A percentile compares a stretch with the other conserved stretches of the same genome.
phyloP scores from a whole-genome alignment of 169 alveolate species.

The Sarcocystis neurona region DNA sequence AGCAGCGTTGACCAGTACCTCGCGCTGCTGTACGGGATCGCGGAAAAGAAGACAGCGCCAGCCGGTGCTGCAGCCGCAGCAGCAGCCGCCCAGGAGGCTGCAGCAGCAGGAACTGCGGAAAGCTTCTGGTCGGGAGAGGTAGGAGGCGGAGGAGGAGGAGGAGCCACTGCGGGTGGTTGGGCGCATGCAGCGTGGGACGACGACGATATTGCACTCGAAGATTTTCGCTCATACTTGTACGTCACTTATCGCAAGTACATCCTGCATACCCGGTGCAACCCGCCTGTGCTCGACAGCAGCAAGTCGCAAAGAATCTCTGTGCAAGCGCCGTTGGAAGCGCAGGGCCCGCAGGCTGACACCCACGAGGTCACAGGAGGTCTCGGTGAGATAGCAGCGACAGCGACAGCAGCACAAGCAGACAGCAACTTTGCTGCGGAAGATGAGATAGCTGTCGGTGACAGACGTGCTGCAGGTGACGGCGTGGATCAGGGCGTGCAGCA shows the following conservation, averaged over 20 bases:
- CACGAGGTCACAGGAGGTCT: too few relatives aligned
- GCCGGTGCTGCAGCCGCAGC: conserved; percentile 22
- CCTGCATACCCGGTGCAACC: too few relatives aligned
- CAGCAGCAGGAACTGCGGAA: conserved; percentile 2
- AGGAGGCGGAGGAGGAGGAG: conserved; percentile 23
- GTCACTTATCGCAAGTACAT: neutral
- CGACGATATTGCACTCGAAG: conserved; percentile 21
- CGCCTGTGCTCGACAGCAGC: too few relatives aligned
- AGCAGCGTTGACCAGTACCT: too few relatives aligned
- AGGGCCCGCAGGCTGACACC: too few relatives aligned
- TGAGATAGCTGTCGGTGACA: neutral
- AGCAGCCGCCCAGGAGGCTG: conserved; percentile 36
- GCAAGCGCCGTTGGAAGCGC: too few relatives aligned
- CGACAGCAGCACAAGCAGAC: too few relatives aligned
- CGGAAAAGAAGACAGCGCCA: too few relatives aligned
- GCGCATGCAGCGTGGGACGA: neutral
- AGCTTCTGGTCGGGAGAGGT: conserved; percentile 36
- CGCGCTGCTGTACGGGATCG: too few relatives aligned
- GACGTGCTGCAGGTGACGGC: neutral
- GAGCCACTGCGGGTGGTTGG: neutral
- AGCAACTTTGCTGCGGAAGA: too few relatives aligned
- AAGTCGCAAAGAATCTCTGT: too few relatives aligned
- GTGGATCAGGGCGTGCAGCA: neutral
- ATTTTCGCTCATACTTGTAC: neutral
- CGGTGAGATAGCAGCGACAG: too few relatives aligned